Base-by-base conservation (phyloP, 2,329 filamentous ascomycete genomes). In the Paraconiothyrium sp. region DNA sequence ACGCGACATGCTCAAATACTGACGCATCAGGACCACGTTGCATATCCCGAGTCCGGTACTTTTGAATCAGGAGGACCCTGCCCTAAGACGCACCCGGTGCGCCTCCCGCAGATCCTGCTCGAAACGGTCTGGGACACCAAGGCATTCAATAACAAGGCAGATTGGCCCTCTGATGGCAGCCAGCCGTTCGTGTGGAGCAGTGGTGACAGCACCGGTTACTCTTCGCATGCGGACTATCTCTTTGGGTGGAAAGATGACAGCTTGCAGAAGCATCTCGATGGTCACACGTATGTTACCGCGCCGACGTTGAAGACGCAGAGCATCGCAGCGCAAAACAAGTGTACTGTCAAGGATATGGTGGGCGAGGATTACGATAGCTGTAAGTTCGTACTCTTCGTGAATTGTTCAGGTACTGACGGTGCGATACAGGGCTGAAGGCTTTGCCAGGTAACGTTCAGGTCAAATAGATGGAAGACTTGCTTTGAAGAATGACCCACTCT, bases 1-100 rank as follows among this genome's bases (percentile, higher is more conserved):
- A 6, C 4, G 27, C 27, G 27, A 30, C 4, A 30, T 30, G 27
- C 27, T 30, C 2, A 6, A 30, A 6, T 30, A 30, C 27, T 30
- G 27, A 30, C 4, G 27, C 27, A 2, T 6, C 27, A 30, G 27
- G 81, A 81, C 65, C 88, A 83, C 67, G 79, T 82, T 5, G 73
- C 79, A 9, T 83, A 82, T 64, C 64, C 72, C 1, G 63, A 79
- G 22, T 63, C 67, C 0, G 73, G 73, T 9, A 76, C 73, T 5
- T 76, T 76, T 46, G 73, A 76, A 32, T 70, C 64, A 10, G 73
- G 71, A n/a, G 73, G 73, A 4, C 46, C 52, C 2, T 76, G 73
- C 44, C 73, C 73, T 2, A 43, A 57, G 9, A 69, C 70, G 3
- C 72, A 75, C 52, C 73, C 73, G 4, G 67, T 76, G 1, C 67